Conservation (phyloP, 2,329 filamentous ascomycete species). For the Basipetospora chlamydospora region DNA sequence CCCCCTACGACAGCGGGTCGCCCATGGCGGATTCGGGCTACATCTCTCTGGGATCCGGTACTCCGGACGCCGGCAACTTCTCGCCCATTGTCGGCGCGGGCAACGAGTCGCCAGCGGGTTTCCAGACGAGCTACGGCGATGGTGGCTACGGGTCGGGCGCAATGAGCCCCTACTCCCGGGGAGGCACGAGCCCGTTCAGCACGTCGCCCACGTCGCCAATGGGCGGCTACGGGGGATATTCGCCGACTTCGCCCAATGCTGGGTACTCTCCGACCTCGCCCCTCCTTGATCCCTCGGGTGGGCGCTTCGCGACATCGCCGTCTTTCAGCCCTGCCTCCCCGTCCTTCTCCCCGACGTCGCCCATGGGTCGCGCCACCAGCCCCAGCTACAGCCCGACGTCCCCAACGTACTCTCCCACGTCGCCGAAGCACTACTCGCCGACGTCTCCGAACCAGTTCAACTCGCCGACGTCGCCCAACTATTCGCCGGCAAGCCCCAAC, state of each 20-base stretch:
- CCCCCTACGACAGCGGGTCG: conserved; percentile 82
- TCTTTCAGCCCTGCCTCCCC: conserved; percentile 50
- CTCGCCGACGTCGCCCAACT: conserved; percentile 60
- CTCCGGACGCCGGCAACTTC: conserved; percentile 51
- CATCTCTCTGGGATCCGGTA: conserved; percentile 36
- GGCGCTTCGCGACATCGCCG: conserved; percentile 42
- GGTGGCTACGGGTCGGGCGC: conserved; percentile 34
- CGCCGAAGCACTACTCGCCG: conserved; percentile 43
- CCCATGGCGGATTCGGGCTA: conserved; percentile 62
- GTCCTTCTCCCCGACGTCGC: conserved; percentile 49
- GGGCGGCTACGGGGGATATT: conserved; percentile 49
- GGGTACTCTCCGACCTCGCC: conserved; percentile 69
- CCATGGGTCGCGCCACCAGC: conserved; percentile 40
- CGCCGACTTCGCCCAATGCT: conserved; percentile 60
- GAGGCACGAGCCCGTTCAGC: conserved; percentile 59
- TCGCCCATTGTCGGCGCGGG: conserved; percentile 65
- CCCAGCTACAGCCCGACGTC: conserved; percentile 52
- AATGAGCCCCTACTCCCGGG: conserved; percentile 50
- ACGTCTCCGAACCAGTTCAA: conserved; percentile 63
- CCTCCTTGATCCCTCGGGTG: conserved; percentile 37
- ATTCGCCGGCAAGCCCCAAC: conserved; percentile 55
- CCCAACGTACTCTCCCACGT: conserved; percentile 47
- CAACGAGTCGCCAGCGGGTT: conserved; percentile 55
- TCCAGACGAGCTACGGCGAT: conserved; percentile 44
- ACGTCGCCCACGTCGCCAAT: conserved; percentile 50